These are phyloP conservation scores for Saccharomyces hybrid DNA, from an alignment of 1,139 yeast species.

Conservation along the genomic window DNA sequence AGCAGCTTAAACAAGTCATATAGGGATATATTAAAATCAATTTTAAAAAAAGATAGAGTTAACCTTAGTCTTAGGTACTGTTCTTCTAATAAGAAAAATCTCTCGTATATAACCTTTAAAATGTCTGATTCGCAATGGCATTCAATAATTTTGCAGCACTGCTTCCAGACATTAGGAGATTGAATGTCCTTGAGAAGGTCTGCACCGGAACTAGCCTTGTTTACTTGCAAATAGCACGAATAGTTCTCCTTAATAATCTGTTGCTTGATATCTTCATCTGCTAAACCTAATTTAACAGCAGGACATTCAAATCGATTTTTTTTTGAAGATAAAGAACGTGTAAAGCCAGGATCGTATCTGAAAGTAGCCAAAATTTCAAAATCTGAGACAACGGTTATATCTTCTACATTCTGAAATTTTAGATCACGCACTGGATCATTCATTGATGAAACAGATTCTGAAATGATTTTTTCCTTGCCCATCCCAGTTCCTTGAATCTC, in stretches of 20 bases:
- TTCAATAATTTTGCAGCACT: background rate
- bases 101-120: constrained; percentile 17
- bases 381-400: constrained; percentile 14
- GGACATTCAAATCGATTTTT: background rate
- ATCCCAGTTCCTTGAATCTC: background rate
- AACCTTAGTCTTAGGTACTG: constrained; percentile 55
- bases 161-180: constrained; percentile 5
- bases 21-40: constrained; percentile 40
- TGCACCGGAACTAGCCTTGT: background rate
- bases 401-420: background rate
- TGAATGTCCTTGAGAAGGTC: constrained; percentile 16
- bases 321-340: constrained; percentile 4
- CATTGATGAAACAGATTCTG: background rate
- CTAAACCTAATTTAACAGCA: background rate
- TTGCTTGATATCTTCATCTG: background rate
- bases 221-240: background rate
- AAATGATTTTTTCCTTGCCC: background rate
- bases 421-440: background rate
- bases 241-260: background rate
- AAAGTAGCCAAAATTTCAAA: constrained; percentile 61
- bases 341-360: constrained; percentile 57
- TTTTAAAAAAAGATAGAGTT: constrained; percentile 48
- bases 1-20: constrained; percentile 40
- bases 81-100: constrained; percentile 55
- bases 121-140: constrained; percentile 9